Base-by-base conservation (phyloP, 768 basidiomycete genomes). In the Naematelia encephala region DNA sequence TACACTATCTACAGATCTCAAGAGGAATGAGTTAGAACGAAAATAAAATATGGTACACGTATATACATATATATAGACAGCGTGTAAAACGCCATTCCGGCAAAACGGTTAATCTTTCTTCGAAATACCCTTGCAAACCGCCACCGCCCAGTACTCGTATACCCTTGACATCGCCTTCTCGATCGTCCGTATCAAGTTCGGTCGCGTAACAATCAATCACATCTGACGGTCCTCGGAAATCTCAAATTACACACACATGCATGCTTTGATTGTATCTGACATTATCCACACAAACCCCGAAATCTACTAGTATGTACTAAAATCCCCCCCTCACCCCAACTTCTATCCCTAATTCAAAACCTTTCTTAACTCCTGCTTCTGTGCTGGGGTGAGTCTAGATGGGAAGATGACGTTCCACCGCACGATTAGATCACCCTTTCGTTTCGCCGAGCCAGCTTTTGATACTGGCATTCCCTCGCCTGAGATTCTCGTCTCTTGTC, bases 401-500 rank as follows among this genome's bases (percentile, higher is more conserved):
- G 94, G 94, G 82, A 97, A 93, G 23, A 84, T 81, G 21, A 94
- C 83, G 43, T 94, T 89, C 75, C 79, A 90, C 61, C 82, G 84
- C 49, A 94, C 82, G 50, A 89, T 80, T 52, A 97, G 75, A 78
- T 97, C 90, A 0, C 94, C 94, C 78, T 89, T 90, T 62, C 80
- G 84, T 78, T 81, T 83, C 57, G 80, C 80, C 44, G 80, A 81
- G 16, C 86, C 86, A 59, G 86, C 87, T 76, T 89, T 92, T 57
- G 91, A 82, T 48, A 92, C 85, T 1, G 93, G 92, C 69, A 73
- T 76, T 16, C 69, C 70, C 66, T 96, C 91, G 1, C 86, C 87
- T 1, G 79, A 48, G 2, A 96, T 76, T 25, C 79, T 82, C 19
- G 84, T 88, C 75, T 87, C 83, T 78, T 86, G 84, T 5, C 85